Conservation (phyloP, 805 yeast genomes). For the Sungouiozyma intestinalis region DNA sequence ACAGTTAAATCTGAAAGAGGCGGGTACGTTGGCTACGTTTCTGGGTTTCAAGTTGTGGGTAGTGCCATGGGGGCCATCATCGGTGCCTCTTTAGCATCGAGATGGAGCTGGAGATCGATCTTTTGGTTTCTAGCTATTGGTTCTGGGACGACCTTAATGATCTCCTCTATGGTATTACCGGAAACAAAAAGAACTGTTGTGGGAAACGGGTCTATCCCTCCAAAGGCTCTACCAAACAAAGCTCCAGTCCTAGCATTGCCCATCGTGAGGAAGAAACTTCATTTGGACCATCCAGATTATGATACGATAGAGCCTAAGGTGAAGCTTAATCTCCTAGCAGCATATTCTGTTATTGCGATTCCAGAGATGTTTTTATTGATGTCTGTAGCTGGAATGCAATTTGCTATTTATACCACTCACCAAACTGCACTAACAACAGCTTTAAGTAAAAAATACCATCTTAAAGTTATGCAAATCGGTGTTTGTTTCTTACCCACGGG, state of each 20-base stretch:
- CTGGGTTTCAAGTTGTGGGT: constrained; percentile 60
- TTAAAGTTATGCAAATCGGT: constrained; percentile 51
- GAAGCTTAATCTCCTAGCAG: constrained; percentile 25
- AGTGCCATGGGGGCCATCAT: constrained; percentile 74
- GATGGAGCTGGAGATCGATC: constrained; percentile 63
- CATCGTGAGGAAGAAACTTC: constrained; percentile 14
- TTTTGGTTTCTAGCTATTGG: constrained; percentile 67
- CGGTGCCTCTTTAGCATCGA: constrained; percentile 35
- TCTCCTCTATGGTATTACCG: constrained; percentile 40
- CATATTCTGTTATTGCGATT: constrained; percentile 35
- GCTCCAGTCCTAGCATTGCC: constrained; percentile 35
- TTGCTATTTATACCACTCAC: constrained; percentile 59
- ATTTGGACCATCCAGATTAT: constrained; percentile 25
- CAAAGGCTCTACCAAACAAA: constrained; percentile 32
- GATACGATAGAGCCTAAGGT: constrained; percentile 20
- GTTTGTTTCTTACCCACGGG: constrained; percentile 70
- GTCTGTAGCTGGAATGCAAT: constrained; percentile 51
- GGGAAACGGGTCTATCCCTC: constrained; percentile 63
- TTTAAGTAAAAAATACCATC: constrained; percentile 40
- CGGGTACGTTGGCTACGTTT: constrained; percentile 50
- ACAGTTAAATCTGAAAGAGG: constrained; percentile 61
- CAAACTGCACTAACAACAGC: constrained; percentile 55
- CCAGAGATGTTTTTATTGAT: constrained; percentile 40
- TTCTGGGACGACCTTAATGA: constrained; percentile 36
- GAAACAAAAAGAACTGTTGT: constrained; percentile 66